Percentiles rank a stretch among this genome's conserved stretches.
Conservation (phyloP, 164 flowering plant species). For the Paratinospora sagittata region DNA sequence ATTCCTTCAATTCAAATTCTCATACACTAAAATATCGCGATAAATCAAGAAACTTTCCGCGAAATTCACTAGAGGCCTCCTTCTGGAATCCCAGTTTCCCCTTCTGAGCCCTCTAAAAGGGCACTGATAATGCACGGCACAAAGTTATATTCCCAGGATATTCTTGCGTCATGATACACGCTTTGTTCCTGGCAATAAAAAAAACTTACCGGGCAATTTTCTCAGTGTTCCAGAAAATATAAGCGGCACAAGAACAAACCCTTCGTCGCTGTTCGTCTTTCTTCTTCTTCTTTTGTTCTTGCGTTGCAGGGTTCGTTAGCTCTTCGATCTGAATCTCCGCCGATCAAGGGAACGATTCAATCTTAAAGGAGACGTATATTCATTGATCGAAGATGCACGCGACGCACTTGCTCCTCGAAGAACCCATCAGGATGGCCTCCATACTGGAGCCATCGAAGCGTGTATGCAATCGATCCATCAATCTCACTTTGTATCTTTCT, state of each 20-base stretch:
- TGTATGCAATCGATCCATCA: constrained; percentile 23
- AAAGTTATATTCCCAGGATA: background rate
- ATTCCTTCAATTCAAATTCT: too few relatives aligned
- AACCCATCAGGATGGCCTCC: constrained; percentile 94
- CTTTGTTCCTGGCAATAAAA: background rate
- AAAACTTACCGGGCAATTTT: background rate
- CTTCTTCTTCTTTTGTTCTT: background rate
- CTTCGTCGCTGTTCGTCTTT: background rate
- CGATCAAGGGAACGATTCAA: background rate
- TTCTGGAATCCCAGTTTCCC: background rate
- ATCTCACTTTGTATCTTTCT: background rate
- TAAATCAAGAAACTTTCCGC: background rate
- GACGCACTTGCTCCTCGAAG: constrained; percentile 78
- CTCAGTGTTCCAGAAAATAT: background rate
- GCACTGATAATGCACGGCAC: background rate
- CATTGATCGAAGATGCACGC: constrained; percentile 44
- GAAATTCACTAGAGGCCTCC: background rate
- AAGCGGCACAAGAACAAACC: background rate
- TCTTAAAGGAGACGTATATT: background rate
- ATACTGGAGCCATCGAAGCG: constrained; percentile 85
- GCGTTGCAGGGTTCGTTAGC: background rate
- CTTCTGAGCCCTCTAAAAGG: background rate
- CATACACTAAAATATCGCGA: background rate
- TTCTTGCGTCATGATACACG: too few relatives aligned
- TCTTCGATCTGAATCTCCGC: background rate